A percentile compares a stretch with the other conserved stretches of the same genome.
Evolutionary conservation across 495 filamentous ascomycete genomes (phyloP).

Genomic region (Aspergillus leporis): DNA sequence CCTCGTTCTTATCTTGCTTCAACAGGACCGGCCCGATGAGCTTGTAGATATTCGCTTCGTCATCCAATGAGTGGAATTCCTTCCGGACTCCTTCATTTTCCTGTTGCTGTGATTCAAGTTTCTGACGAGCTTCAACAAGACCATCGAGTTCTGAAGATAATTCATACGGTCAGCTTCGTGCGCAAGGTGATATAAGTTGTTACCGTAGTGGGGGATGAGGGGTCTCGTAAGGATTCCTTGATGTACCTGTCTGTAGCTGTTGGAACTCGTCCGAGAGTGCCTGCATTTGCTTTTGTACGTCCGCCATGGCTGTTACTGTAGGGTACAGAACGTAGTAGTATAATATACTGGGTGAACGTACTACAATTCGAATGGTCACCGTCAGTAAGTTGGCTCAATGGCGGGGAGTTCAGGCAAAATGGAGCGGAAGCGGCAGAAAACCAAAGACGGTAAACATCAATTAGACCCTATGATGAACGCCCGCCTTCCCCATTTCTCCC

Average conservation of each 20-base stretch:
- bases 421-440: slow-evolving; percentile 20
- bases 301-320: slow-evolving; percentile 43
- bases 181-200: background rate
- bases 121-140: slow-evolving; percentile 78
- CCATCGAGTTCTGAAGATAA: slow-evolving; percentile 67
- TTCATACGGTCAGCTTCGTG: slow-evolving; percentile 16
- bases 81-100: slow-evolving; percentile 89
- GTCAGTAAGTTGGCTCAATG: background rate
- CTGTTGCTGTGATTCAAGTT: slow-evolving; percentile 88
- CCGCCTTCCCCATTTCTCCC: slow-evolving; percentile 14
- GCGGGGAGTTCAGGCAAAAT: slow-evolving; percentile 20
- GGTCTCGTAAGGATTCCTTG: background rate
- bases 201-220: background rate
- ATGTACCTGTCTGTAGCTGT: slow-evolving; percentile 75
- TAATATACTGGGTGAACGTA: background rate
- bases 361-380: background rate
- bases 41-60: slow-evolving; percentile 90
- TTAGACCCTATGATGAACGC: background rate
- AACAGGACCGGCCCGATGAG: slow-evolving; percentile 88
- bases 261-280: slow-evolving; percentile 83
- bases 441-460: slow-evolving; percentile 15
- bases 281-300: slow-evolving; percentile 69
- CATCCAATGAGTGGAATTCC: slow-evolving; percentile 79
- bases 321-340: background rate
- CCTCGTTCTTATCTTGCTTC: slow-evolving; percentile 90